These are phyloP conservation scores for Monosporascus sp. DNA, from an alignment of 2,329 filamentous ascomycete genomes.

Conservation along the genomic window DNA sequence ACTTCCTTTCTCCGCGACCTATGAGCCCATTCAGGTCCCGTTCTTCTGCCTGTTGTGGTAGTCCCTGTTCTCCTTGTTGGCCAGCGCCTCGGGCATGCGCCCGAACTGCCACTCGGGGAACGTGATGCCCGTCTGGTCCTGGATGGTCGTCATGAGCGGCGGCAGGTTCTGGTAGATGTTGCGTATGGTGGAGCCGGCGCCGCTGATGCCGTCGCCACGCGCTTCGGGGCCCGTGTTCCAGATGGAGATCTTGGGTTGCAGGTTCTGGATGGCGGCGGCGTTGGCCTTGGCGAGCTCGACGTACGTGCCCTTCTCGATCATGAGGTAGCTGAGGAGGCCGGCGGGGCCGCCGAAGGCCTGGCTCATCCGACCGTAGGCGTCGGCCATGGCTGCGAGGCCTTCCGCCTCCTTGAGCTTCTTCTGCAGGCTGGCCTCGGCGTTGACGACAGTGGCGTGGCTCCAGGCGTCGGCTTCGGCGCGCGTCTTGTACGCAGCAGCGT, in stretches of 20 bases:
- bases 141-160: conserved; percentile 77
- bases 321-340: conserved; percentile 76
- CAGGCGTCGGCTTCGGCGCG: conserved; percentile 39
- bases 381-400: conserved; percentile 71
- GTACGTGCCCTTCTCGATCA: conserved; percentile 80
- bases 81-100: conserved; percentile 28
- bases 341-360: conserved; percentile 72
- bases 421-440: conserved; percentile 51
- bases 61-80: neutral
- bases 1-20: neutral
- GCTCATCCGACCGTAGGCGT: conserved; percentile 70
- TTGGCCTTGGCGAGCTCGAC: conserved; percentile 75
- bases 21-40: neutral
- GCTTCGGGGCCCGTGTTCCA: conserved; percentile 71
- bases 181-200: conserved; percentile 60
- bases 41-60: neutral
- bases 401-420: conserved; percentile 69
- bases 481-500: conserved; percentile 44
- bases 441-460: conserved; percentile 35
- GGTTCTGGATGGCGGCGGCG: conserved; percentile 66
- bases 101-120: conserved; percentile 74
- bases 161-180: conserved; percentile 83
- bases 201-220: conserved; percentile 40
- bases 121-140: conserved; percentile 81
- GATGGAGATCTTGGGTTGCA: conserved; percentile 85